Conservation (phyloP, 257 asterid species). For the Craterostigma plantagineum region DNA sequence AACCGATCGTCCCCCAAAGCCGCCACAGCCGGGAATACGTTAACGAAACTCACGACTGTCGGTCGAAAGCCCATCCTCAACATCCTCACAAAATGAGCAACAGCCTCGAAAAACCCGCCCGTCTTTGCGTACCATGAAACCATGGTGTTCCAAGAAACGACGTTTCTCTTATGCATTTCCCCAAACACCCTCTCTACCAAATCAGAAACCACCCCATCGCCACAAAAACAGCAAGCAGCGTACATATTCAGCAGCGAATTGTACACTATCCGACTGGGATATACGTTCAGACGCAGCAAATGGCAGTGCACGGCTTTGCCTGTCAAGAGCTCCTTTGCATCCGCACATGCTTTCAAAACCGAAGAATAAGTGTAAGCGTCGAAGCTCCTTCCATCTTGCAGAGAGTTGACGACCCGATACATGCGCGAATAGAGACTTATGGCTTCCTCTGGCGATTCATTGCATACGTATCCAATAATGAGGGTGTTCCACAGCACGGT, state of each 20-base stretch:
- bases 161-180: too few relatives aligned
- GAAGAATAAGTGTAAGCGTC: conserved; percentile 80
- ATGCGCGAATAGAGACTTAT: conserved; percentile 39
- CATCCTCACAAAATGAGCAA: conserved; percentile 40
- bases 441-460: conserved; percentile 50
- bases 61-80: conserved; percentile 34
- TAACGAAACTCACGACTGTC: conserved; percentile 42
- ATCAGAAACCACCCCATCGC: conserved; percentile 16
- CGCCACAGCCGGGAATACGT: conserved; percentile 42
- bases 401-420: conserved; percentile 11
- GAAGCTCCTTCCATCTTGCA: conserved; percentile 11
- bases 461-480: conserved; percentile 61
- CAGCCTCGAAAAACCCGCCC: conserved; percentile 32
- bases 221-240: conserved; percentile 21
- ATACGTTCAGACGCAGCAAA: conserved; percentile 32
- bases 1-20: conserved; percentile 20
- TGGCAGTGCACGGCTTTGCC: conserved; percentile 80
- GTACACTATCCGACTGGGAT: conserved; percentile 53
- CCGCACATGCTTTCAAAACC: conserved; percentile 72
- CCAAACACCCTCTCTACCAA: conserved; percentile 18
- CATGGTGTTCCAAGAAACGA: conserved; percentile 59
- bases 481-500: conserved; percentile 74
- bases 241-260: conserved; percentile 84
- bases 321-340: conserved; percentile 26
- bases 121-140: conserved; percentile 47